These are phyloP conservation scores for Auricularia heimuer DNA, from an alignment of 768 basidiomycete species.

Conservation along the genomic window DNA sequence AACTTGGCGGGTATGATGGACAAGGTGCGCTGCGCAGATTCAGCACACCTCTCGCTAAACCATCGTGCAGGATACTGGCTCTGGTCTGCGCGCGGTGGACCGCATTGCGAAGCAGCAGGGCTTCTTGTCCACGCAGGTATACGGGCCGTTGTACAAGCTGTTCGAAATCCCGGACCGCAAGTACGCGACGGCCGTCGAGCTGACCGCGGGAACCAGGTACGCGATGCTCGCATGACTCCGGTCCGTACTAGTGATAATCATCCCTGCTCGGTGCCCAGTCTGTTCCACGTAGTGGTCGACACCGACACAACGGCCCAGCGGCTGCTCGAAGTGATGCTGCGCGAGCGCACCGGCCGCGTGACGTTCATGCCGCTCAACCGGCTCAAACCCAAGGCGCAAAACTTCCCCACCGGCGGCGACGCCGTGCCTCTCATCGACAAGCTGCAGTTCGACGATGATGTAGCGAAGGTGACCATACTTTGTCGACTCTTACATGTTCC, in stretches of 20 bases:
- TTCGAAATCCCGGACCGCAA: conserved; percentile 82
- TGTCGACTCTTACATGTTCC: no score
- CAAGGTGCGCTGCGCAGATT: conserved; percentile 44
- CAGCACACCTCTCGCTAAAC: not conserved
- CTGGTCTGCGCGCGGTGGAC: conserved; percentile 79
- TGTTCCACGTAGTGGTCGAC: conserved; percentile 97
- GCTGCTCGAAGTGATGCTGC: conserved; percentile 89
- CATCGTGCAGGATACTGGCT: conserved; percentile 70
- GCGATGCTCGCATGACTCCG: conserved; percentile 1
- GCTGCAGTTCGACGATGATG: conserved; percentile 60
- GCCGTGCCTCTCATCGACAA: conserved; percentile 77
- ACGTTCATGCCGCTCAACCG: conserved; percentile 99
- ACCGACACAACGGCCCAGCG: conserved; percentile 86
- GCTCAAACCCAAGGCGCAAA: conserved; percentile 66
- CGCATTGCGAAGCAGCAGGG: conserved; percentile 67
- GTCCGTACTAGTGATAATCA: not conserved
- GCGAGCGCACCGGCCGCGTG: conserved; percentile 87
- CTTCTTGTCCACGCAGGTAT: conserved; percentile 58
- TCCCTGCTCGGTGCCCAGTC: conserved; percentile 30
- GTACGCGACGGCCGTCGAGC: conserved; percentile 87
- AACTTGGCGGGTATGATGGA: conserved; percentile 88
- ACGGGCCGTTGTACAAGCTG: conserved; percentile 88
- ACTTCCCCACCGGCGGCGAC: conserved; percentile 57
- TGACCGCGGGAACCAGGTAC: conserved; percentile 92
- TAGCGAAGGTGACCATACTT: conserved; percentile 33